Conservation (phyloP, 345 rosid species). For the Populus deltoides region DNA sequence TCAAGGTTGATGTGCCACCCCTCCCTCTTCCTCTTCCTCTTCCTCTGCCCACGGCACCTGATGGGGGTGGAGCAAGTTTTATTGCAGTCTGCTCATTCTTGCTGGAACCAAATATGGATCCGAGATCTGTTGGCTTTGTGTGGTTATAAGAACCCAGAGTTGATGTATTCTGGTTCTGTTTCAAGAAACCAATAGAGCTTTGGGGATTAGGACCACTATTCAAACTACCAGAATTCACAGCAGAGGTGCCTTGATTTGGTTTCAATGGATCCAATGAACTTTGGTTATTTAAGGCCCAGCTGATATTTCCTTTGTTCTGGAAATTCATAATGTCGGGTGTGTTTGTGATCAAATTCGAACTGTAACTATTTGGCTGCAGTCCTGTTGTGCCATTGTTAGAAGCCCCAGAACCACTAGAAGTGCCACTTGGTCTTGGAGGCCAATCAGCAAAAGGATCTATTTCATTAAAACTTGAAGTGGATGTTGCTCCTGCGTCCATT, state of each 20-base stretch:
- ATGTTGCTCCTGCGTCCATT: slow-evolving; percentile 39
- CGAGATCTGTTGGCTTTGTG: slow-evolving; percentile 58
- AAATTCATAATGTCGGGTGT: slow-evolving; percentile 21
- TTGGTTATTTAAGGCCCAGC: slow-evolving; percentile 53
- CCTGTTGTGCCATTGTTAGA: slow-evolving; percentile 43
- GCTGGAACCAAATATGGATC: slow-evolving; percentile 66
- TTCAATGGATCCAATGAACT: slow-evolving; percentile 38
- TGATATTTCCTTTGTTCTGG: slow-evolving; percentile 31
- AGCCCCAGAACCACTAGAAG: slow-evolving; percentile 34
- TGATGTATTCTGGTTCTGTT: slow-evolving; percentile 53
- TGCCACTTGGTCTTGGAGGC: slow-evolving; percentile 63
- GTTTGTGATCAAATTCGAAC: slow-evolving; percentile 33
- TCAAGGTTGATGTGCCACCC: slow-evolving; percentile 42
- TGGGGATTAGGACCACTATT: slow-evolving; percentile 30
- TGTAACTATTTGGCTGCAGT: slow-evolving; percentile 15
- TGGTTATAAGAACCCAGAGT: slow-evolving; percentile 36
- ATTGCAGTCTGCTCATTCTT: slow-evolving; percentile 56
- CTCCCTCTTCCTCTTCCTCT: slow-evolving; percentile 50
- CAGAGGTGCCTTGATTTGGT: slow-evolving; percentile 39
- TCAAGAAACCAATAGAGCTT: slow-evolving; percentile 48
- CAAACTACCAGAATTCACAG: slow-evolving; percentile 29
- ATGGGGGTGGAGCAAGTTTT: slow-evolving; percentile 91
- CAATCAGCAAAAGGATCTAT: slow-evolving; percentile 88
- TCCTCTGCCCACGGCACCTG: slow-evolving; percentile 68
- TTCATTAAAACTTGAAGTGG: slow-evolving; percentile 52